Evolutionary conservation across 1,284 basidiomycete species (phyloP).

Genomic region (Leccinum solheimii): DNA sequence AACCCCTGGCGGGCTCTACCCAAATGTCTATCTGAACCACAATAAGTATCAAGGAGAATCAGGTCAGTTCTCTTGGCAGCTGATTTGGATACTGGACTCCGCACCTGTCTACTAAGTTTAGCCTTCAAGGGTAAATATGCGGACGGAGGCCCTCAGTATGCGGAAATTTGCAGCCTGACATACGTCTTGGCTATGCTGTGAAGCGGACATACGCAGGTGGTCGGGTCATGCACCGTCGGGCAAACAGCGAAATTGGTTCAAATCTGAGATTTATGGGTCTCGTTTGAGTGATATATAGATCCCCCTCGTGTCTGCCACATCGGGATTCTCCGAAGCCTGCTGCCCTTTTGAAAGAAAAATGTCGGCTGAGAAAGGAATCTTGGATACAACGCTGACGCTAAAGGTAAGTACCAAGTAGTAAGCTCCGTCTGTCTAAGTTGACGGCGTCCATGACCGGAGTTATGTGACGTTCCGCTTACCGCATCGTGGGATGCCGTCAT

Average conservation of each 20-base stretch:
- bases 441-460: constrained; percentile 25
- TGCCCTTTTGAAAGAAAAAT: constrained; percentile 3
- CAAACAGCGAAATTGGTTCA: constrained; percentile 17
- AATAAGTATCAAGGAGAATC: constrained; percentile 2
- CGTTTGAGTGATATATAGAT: constrained; percentile 21
- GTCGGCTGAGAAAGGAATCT: constrained; percentile 10
- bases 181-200: constrained; percentile 8
- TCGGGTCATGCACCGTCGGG: constrained; percentile 19
- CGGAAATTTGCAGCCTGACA: background rate
- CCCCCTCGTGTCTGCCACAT: constrained; percentile 10
- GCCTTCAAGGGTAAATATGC: background rate
- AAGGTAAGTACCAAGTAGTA: background rate
- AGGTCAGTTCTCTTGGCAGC: constrained; percentile 14
- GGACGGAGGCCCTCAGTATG: background rate
- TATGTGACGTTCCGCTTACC: constrained; percentile 18
- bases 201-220: constrained; percentile 3
- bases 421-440: background rate
- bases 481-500: constrained; percentile 36
- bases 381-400: constrained; percentile 1
- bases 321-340: constrained; percentile 30
- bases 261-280: constrained; percentile 33
- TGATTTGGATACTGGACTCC: background rate
- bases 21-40: constrained; percentile 1
- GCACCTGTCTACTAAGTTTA: constrained; percentile 1
- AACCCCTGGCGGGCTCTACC: constrained; percentile 1